These are phyloP conservation scores for Lactifluus volemus DNA, from an alignment of 768 basidiomycete species.

Conservation along the genomic window DNA sequence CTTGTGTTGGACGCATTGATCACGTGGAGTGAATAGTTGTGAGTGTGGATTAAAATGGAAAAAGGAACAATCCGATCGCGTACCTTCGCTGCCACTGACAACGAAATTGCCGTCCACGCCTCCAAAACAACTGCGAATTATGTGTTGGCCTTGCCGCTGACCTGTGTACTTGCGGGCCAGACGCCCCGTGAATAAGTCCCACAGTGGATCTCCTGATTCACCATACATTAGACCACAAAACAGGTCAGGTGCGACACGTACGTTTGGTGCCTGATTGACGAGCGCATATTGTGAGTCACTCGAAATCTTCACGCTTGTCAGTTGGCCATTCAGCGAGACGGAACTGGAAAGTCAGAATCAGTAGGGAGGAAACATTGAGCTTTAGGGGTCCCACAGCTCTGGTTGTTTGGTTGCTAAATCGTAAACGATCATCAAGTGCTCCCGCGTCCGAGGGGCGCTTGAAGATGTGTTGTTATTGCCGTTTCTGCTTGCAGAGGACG, in stretches of 20 bases:
- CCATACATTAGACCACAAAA: slow-evolving; percentile 6
- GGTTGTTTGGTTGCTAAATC: slow-evolving; percentile 60
- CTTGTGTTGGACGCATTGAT: slow-evolving; percentile 34
- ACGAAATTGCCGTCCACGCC: slow-evolving; percentile 84
- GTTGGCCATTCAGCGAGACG: slow-evolving; percentile 61
- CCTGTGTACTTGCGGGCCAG: slow-evolving; percentile 78
- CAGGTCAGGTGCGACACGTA: slow-evolving; percentile 31
- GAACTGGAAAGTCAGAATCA: slow-evolving; percentile 37
- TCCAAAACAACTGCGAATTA: slow-evolving; percentile 92
- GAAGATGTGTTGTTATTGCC: slow-evolving; percentile 21
- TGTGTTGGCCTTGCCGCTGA: slow-evolving; percentile 73
- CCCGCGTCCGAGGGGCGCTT: slow-evolving; percentile 32
- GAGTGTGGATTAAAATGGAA: slow-evolving; percentile 3
- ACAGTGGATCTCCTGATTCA: slow-evolving; percentile 77
- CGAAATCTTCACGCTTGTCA: slow-evolving; percentile 84
- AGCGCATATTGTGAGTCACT: slow-evolving; percentile 80
- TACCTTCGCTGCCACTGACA: slow-evolving; percentile 93
- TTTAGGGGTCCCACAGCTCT: slow-evolving; percentile 47
- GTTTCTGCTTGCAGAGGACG: slow-evolving; percentile 22
- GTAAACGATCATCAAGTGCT: slow-evolving; percentile 68
- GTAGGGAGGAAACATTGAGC: slow-evolving; percentile 7
- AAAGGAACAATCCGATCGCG: slow-evolving; percentile 19
- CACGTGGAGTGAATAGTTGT: not conserved
- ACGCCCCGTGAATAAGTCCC: slow-evolving; percentile 65
- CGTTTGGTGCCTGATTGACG: slow-evolving; percentile 82